Conservation (phyloP, 306 rosid genomes). For the Abrus precatorius region DNA sequence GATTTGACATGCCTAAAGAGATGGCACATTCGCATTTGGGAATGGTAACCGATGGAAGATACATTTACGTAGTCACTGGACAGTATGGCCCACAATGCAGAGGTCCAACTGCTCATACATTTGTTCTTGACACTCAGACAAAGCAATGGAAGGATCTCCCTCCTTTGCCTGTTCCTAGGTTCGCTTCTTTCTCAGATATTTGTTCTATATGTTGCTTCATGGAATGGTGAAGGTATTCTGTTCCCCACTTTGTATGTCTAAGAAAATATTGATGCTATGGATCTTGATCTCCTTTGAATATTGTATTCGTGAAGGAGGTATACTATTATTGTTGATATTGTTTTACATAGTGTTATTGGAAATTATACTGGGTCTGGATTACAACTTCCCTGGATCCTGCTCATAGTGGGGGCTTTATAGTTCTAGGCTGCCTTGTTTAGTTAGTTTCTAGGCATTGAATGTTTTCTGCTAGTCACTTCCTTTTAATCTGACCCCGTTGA, state of each 20-base stretch:
- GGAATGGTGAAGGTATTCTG: neutral
- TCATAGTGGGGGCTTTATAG: neutral
- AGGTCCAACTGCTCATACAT: slow-evolving; percentile 81
- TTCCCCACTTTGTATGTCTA: slow-evolving; percentile 4
- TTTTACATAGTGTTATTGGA: neutral
- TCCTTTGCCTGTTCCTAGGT: slow-evolving; percentile 88
- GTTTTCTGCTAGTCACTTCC: neutral
- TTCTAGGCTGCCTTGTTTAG: neutral
- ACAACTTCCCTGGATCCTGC: neutral
- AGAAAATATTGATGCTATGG: slow-evolving; percentile 8
- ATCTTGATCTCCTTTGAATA: slow-evolving; percentile 33
- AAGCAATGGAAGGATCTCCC: slow-evolving; percentile 81
- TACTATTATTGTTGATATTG: neutral
- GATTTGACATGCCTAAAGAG: slow-evolving; percentile 94
- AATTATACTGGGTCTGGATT: neutral
- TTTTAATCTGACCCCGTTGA: neutral
- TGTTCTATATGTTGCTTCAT: too few species aligned
- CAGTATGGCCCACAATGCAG: slow-evolving; percentile 97
- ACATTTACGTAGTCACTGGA: slow-evolving; percentile 81
- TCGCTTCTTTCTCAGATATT: neutral
- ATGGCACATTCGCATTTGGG: slow-evolving; percentile 98
- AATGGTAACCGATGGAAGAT: slow-evolving; percentile 86
- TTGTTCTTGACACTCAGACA: slow-evolving; percentile 82
- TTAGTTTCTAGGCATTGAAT: neutral
- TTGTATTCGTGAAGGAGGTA: neutral